phyloP scores from a whole-genome alignment of 1,284 basidiomycete genomes.

The Trametes polyzona region DNA sequence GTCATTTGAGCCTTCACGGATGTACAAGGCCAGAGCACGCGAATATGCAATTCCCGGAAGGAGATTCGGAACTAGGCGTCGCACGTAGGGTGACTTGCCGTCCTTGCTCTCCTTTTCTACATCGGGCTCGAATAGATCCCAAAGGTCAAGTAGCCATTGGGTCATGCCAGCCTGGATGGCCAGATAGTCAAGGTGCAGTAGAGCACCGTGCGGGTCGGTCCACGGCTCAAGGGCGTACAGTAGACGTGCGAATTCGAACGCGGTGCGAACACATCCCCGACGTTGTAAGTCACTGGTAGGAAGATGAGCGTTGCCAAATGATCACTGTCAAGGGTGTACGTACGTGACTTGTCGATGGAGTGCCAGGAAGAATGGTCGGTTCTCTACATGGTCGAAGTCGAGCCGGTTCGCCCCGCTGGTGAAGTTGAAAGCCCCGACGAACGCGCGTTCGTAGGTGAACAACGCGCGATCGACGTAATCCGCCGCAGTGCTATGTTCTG shows the following conservation, averaged over 20 bases:
- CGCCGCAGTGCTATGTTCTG: conserved; percentile 82
- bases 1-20: conserved; percentile 56
- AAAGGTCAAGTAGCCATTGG: conserved; percentile 79
- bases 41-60: conserved; percentile 85
- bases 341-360: conserved; percentile 79
- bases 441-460: conserved; percentile 88
- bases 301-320: conserved; percentile 16
- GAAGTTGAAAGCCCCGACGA: conserved; percentile 84
- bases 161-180: conserved; percentile 80
- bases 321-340: conserved; percentile 1
- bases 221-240: conserved; percentile 83
- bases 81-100: conserved; percentile 53
- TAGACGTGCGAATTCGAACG: conserved; percentile 87
- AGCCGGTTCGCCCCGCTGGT: conserved; percentile 79
- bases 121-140: conserved; percentile 48
- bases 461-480: conserved; percentile 87
- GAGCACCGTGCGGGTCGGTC: conserved; percentile 83
- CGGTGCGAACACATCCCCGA: conserved; percentile 85
- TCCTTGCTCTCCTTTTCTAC: conserved; percentile 36
- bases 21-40: conserved; percentile 71
- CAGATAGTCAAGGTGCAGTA: conserved; percentile 85
- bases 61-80: conserved; percentile 19
- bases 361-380: conserved; percentile 84
- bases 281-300: conserved; percentile 72
- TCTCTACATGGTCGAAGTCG: conserved; percentile 86